Evolutionary conservation across 2,329 filamentous ascomycete species (phyloP), one percentile per base, ranked within the genome.

Genomic region (Mollisia scopiformis): DNA sequence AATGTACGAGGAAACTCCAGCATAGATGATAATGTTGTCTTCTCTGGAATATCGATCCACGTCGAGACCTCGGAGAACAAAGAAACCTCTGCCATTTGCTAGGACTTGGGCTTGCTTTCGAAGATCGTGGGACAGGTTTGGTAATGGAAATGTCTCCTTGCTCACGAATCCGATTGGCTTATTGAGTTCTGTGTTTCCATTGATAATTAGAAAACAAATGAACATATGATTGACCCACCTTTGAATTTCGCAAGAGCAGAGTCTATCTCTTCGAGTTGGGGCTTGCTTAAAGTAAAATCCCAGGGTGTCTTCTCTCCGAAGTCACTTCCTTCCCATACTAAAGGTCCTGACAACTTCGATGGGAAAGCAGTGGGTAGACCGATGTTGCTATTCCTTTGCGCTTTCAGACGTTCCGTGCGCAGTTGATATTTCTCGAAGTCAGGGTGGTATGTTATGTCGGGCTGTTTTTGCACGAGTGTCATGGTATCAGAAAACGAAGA

Each of bases 391-490:
- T 70, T 68, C 10, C 80, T 81, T 0, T 72, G 76, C 43, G 78
- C 73, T 3, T 78, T 72, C 2, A 82, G 77, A 3, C 76, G 74
- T 53, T 80, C 73, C n/a, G 76, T 75, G 4, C 85, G 79, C 1
- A 79, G 78, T 28, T 81, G 74, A 65, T 83, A 88, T 65, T 82
- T 86, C 31, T 79, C 75, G 46, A 76, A 75, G 62, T 86, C 76
- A 0, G 85, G 85, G 1, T 79, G 75, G 69, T 88, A 88, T 1
- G 74, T 74, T 58, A 88, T 88, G 64, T 88, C 84, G 0, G 85
- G 85, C 66, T 86, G 84, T 13, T 50, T 55, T 47, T 47, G 43
- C 16, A 28, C 23, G 23, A 47, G 43, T 13, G 43, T 28, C 43
- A 47, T 47, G 23, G 4, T 47, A 23, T 11, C n/a, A 43, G 13